Conservation (phyloP, 2,329 filamentous ascomycete genomes). For the Fusarium sp. region DNA sequence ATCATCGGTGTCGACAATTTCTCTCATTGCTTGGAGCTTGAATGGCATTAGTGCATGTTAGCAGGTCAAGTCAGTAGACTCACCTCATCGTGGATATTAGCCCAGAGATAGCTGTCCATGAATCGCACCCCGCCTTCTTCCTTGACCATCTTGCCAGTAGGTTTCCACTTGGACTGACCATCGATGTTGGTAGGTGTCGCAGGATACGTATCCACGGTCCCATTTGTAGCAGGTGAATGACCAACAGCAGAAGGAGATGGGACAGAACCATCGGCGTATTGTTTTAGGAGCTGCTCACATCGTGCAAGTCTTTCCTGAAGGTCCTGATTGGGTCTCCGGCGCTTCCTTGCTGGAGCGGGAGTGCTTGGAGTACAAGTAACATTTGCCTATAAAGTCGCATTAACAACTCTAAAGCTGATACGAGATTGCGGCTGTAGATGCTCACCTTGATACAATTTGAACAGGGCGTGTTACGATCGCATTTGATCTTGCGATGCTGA, state of each 20-base stretch:
- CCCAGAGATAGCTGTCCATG: constrained; percentile 66
- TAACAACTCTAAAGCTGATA: background rate
- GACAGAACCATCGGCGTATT: constrained; percentile 59
- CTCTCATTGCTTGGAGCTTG: constrained; percentile 67
- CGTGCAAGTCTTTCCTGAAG: constrained; percentile 68
- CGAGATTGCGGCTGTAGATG: background rate
- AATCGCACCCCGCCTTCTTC: constrained; percentile 66
- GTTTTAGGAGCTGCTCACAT: constrained; percentile 67
- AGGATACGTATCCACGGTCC: constrained; percentile 39
- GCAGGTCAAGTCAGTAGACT: constrained; percentile 34
- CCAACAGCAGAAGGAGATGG: constrained; percentile 37
- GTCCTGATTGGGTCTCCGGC: constrained; percentile 68
- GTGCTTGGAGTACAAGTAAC: constrained; percentile 69
- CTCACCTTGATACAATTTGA: constrained; percentile 69
- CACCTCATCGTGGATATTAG: constrained; percentile 66
- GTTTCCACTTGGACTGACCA: constrained; percentile 52
- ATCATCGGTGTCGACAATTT: constrained; percentile 63
- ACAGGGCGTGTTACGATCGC: constrained; percentile 67
- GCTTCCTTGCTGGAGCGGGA: constrained; percentile 68
- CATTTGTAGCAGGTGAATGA: constrained; percentile 32
- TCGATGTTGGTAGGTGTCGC: constrained; percentile 46
- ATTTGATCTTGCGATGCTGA: constrained; percentile 71
- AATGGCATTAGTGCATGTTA: constrained; percentile 2
- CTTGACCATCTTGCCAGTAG: constrained; percentile 63
- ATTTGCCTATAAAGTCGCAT: constrained; percentile 56